Base-by-base conservation (phyloP, 2,329 filamentous ascomycete genomes). In the Lecanoromycetidae sp. region DNA sequence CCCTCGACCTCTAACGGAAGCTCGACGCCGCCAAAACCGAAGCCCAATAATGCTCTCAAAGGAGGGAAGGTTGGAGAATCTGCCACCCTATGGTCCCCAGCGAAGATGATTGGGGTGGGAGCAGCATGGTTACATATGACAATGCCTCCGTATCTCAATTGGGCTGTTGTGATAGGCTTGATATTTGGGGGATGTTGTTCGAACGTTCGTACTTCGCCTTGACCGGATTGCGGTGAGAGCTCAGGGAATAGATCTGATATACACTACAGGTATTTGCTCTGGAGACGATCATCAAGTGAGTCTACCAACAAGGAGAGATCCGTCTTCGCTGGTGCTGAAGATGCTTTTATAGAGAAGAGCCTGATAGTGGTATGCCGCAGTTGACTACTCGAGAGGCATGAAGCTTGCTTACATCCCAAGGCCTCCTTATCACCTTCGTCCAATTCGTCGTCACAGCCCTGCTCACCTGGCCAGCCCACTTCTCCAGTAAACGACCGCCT, bases 131-230 rank as follows among this genome's bases (percentile, higher is more conserved):
- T 48, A 23, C 38, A 50, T 9, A 30, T 38, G 20, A 32, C 26
- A 17, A 15, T 49, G 19, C 46, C 50, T 12, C 17, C 23, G 19
- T 15, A 40, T 74, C 63, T 84, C 30, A 74, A 76, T 48, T 70
- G 81, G 37, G 70, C 72, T 19, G 70, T 74, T 48, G 93, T 93
- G 75, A 73, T 90, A 49, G 74, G 74, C 43, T 75, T 96, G 55
- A 96, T 98, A 50, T 95, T 98, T 64, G 91, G 91, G 43, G 91
- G 91, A 25, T 94, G 87, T 62, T 94, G 88, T 67, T 87, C 86
- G 29, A 94, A 94, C 73, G 88, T 88, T 70, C 66, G 79, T 66
- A 45, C 33, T 33, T 26, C 6, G 15, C 6, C 6, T 8, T 39
- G n/a, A n/a, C n/a, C n/a, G n/a, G n/a, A n/a, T n/a, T 33, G 23